Percentiles rank a stretch among this genome's conserved stretches.
phyloP scores from a whole-genome alignment of 1,284 basidiomycete genomes.

The Austropuccinia psidii region DNA sequence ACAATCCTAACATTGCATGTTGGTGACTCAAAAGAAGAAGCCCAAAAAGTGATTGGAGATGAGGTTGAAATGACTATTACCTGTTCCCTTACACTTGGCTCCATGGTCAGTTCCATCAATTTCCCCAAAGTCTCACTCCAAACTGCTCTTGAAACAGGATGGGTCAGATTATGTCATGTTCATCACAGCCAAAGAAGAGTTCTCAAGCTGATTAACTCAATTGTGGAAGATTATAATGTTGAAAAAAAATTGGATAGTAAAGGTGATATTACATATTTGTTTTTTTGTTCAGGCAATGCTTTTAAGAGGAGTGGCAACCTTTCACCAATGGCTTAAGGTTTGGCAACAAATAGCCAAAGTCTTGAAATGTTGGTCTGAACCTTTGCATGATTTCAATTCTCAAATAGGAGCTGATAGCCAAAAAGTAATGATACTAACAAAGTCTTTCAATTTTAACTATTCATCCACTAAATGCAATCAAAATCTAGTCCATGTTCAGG shows the following conservation, averaged over 20 bases:
- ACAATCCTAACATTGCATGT: conserved; percentile 98
- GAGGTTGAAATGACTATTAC: conserved; percentile 80
- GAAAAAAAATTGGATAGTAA: conserved; percentile 98
- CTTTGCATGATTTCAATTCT: too few species aligned
- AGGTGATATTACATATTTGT: conserved; percentile 89
- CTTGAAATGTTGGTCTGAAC: too few species aligned
- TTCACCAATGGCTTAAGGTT: too few species aligned
- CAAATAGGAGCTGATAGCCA: too few species aligned
- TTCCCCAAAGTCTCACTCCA: conserved; percentile 98
- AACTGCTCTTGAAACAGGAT: conserved; percentile 64
- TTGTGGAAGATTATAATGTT: conserved; percentile 87
- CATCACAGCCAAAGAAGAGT: conserved; percentile 98
- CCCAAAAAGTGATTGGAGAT: conserved; percentile 92
- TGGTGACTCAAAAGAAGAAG: conserved; percentile 97
- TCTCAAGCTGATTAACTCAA: conserved; percentile 86
- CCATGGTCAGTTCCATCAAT: conserved; percentile 87
- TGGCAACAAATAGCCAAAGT: too few species aligned
- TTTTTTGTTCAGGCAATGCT: too few species aligned
- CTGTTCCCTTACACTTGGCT: conserved; percentile 88
- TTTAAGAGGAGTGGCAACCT: too few species aligned
- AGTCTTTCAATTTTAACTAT: too few species aligned
- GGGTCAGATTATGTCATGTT: conserved; percentile 88
- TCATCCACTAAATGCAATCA: too few species aligned
- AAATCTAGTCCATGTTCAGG: too few species aligned
- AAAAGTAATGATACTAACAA: too few species aligned